phyloP scores from a whole-genome alignment of 2,329 filamentous ascomycete species.

The Xylaria sp. region DNA sequence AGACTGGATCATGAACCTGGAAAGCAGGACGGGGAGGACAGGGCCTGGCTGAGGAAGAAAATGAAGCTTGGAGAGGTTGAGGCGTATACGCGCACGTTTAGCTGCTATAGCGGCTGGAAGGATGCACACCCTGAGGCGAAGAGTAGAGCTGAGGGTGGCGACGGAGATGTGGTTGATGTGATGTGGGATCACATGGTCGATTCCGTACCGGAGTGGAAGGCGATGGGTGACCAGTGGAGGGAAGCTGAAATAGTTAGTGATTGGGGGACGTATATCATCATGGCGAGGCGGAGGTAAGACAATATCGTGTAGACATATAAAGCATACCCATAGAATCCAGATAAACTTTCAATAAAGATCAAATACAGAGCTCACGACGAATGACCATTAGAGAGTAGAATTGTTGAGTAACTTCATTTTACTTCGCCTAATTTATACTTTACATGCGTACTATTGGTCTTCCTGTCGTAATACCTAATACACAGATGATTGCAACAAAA shows the following conservation, averaged over 20 bases:
- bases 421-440: too few relatives aligned
- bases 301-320: background rate
- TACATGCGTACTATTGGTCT: background rate
- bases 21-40: conserved; percentile 50
- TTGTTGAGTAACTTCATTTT: background rate
- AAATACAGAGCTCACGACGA: background rate
- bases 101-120: conserved; percentile 67
- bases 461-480: background rate
- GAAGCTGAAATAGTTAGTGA: conserved; percentile 66
- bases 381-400: background rate
- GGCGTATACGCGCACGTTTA: conserved; percentile 70
- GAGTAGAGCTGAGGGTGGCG: conserved; percentile 62
- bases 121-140: conserved; percentile 62
- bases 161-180: conserved; percentile 70
- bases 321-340: background rate
- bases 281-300: conserved; percentile 58
- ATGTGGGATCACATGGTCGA: conserved; percentile 68
- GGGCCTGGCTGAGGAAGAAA: conserved; percentile 62
- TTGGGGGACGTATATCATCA: conserved; percentile 69
- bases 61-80: conserved; percentile 68
- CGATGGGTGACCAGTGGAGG: conserved; percentile 59
- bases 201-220: conserved; percentile 63
- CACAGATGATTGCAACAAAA: too few relatives aligned
- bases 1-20: conserved; percentile 68
- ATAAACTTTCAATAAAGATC: background rate